phyloP scores from a whole-genome alignment of 768 basidiomycete genomes.

The Pisolithus tinctorius region DNA sequence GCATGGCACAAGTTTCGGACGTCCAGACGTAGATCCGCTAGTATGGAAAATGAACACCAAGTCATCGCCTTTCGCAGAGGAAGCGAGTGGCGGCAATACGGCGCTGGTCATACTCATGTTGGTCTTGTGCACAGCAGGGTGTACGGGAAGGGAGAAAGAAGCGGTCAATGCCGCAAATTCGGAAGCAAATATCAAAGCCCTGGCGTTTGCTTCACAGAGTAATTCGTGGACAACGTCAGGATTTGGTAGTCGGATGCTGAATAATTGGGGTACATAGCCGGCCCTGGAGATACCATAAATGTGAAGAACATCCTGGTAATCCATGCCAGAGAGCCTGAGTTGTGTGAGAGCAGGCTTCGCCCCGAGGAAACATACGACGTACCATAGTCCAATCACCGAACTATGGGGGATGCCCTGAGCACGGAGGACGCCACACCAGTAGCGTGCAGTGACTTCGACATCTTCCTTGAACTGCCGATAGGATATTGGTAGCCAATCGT shows the following conservation, averaged over 20 bases:
- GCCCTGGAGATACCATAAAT: slow-evolving; percentile 73
- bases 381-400: slow-evolving; percentile 73
- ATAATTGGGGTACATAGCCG: slow-evolving; percentile 71
- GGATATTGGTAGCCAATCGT: slow-evolving; percentile 54
- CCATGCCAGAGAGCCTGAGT: slow-evolving; percentile 64
- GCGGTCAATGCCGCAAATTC: slow-evolving; percentile 42
- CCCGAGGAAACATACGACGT: slow-evolving; percentile 17
- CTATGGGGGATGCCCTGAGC: slow-evolving; percentile 40
- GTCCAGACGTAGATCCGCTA: slow-evolving; percentile 78
- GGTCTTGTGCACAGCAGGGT: slow-evolving; percentile 38
- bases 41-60: slow-evolving; percentile 71
- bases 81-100: slow-evolving; percentile 38
- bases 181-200: slow-evolving; percentile 58
- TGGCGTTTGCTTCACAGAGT: slow-evolving; percentile 52
- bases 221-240: slow-evolving; percentile 66
- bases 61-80: slow-evolving; percentile 31
- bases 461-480: slow-evolving; percentile 59
- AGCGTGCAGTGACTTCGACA: slow-evolving; percentile 57
- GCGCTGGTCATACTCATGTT: slow-evolving; percentile 31
- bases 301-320: slow-evolving; percentile 63
- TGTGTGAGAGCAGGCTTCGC: slow-evolving; percentile 6
- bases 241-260: slow-evolving; percentile 72
- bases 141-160: slow-evolving; percentile 42
- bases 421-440: slow-evolving; percentile 52
- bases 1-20: slow-evolving; percentile 72